A percentile compares a stretch with the other conserved stretches of the same genome.
Conservation (phyloP, 805 yeast species). For the Candida michaelii region DNA sequence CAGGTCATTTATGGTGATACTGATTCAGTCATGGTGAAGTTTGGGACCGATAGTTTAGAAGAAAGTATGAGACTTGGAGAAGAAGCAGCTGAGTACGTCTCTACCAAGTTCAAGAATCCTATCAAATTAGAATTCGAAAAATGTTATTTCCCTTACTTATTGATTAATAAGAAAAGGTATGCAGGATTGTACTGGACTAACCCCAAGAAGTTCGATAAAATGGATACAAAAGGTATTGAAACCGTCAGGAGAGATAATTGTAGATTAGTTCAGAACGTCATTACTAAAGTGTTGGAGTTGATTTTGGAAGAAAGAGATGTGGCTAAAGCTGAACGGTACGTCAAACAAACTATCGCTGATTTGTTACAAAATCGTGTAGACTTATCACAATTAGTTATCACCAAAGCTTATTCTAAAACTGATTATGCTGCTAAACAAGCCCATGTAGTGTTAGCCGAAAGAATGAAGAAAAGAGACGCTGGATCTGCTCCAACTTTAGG, state of each 20-base stretch:
- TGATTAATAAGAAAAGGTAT: slow-evolving; percentile 93
- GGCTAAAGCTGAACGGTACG: slow-evolving; percentile 77
- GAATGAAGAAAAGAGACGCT: slow-evolving; percentile 94
- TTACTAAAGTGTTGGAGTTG: slow-evolving; percentile 82
- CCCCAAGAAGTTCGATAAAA: slow-evolving; percentile 88
- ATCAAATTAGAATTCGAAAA: slow-evolving; percentile 95
- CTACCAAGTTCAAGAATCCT: slow-evolving; percentile 76
- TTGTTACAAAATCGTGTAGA: slow-evolving; percentile 88
- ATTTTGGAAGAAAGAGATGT: slow-evolving; percentile 88
- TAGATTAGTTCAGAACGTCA: slow-evolving; percentile 88
- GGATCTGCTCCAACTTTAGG: slow-evolving; percentile 98
- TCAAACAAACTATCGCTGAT: slow-evolving; percentile 85
- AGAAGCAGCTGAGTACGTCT: slow-evolving; percentile 89
- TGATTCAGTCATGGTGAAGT: slow-evolving; percentile 98
- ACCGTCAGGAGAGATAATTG: slow-evolving; percentile 98
- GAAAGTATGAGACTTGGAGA: slow-evolving; percentile 90
- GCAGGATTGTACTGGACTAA: slow-evolving; percentile 97
- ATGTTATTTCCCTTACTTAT: slow-evolving; percentile 89
- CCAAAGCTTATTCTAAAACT: slow-evolving; percentile 84
- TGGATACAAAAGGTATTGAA: slow-evolving; percentile 98
- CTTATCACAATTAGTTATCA: slow-evolving; percentile 87
- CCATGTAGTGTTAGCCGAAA: slow-evolving; percentile 92
- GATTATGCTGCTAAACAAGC: slow-evolving; percentile 97
- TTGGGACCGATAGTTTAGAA: slow-evolving; percentile 77
- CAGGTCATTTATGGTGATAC: slow-evolving; percentile 97